Percentiles rank a stretch among this genome's conserved stretches.
Conservation (phyloP, 1,284 basidiomycete species). For the Trichosporon sp. region DNA sequence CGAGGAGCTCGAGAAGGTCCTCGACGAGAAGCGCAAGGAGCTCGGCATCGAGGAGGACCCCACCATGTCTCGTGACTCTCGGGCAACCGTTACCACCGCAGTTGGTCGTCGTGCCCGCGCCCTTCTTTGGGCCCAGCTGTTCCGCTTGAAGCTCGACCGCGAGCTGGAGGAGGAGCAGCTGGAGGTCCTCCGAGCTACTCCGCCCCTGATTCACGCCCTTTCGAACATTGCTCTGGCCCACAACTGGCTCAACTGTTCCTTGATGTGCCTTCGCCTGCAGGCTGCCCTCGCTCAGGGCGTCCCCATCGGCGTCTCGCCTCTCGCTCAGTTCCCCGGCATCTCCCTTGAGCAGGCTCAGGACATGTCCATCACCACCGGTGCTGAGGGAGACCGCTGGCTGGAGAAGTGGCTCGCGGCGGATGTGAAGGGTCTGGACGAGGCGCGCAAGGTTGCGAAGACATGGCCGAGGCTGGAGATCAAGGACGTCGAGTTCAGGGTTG, state of each 20-base stretch:
- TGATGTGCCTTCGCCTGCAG: slow-evolving; percentile 74
- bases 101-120: slow-evolving; percentile 57
- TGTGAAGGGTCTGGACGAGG: slow-evolving; percentile 58
- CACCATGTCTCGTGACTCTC: slow-evolving; percentile 30
- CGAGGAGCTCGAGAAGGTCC: slow-evolving; percentile 57
- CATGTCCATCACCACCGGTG: slow-evolving; percentile 48
- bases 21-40: slow-evolving; percentile 53
- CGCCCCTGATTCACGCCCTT: slow-evolving; percentile 71
- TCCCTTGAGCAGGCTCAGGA: slow-evolving; percentile 52
- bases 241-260: slow-evolving; percentile 82
- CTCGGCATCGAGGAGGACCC: slow-evolving; percentile 33
- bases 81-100: slow-evolving; percentile 30
- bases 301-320: slow-evolving; percentile 54
- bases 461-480: slow-evolving; percentile 77
- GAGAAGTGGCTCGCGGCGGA: slow-evolving; percentile 50
- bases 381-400: slow-evolving; percentile 55
- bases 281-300: slow-evolving; percentile 81
- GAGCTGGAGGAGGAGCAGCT: slow-evolving; percentile 64
- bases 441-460: slow-evolving; percentile 62
- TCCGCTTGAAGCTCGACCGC: slow-evolving; percentile 63
- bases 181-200: slow-evolving; percentile 62
- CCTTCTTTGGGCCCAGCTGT: slow-evolving; percentile 78
- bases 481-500: slow-evolving; percentile 82
- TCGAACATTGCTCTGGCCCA: slow-evolving; percentile 78
- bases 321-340: slow-evolving; percentile 73